Percentiles rank a stretch among this genome's conserved stretches.
Conservation (phyloP, 768 basidiomycete species). For the Baorangia bicolor region DNA sequence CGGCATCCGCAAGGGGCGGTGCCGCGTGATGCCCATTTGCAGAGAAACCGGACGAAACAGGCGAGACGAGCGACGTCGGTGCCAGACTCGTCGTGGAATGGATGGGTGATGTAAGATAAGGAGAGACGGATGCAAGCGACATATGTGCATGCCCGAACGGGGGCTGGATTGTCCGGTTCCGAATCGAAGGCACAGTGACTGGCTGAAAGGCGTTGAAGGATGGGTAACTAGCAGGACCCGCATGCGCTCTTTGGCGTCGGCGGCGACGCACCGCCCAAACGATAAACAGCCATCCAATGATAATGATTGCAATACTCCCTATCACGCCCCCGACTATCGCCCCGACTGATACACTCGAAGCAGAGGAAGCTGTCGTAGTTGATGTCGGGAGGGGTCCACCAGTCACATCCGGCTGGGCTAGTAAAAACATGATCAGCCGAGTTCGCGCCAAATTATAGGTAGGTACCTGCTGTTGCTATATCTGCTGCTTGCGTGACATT, state of each 20-base stretch:
- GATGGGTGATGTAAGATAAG: constrained; percentile 1
- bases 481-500: constrained; percentile 7
- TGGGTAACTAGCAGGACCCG: background rate
- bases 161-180: background rate
- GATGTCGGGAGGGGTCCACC: constrained; percentile 14
- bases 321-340: constrained; percentile 25
- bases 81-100: constrained; percentile 14
- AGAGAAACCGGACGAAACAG: background rate
- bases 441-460: background rate
- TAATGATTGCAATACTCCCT: constrained; percentile 13
- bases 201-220: background rate
- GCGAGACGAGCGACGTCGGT: background rate
- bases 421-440: background rate
- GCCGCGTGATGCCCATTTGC: background rate
- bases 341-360: constrained; percentile 9
- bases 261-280: constrained; percentile 11
- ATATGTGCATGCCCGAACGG: background rate
- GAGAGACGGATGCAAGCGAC: background rate
- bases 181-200: background rate
- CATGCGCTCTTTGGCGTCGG: constrained; percentile 2
- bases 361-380: constrained; percentile 2
- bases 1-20: background rate
- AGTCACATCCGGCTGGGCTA: constrained; percentile 17
- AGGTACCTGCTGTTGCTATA: constrained; percentile 10
- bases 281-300: constrained; percentile 14